Percentiles rank a stretch among this genome's conserved stretches.
These are phyloP conservation scores for Neofusicoccum umdonicola DNA, from an alignment of 2,329 filamentous ascomycete species.

Conservation along the genomic window DNA sequence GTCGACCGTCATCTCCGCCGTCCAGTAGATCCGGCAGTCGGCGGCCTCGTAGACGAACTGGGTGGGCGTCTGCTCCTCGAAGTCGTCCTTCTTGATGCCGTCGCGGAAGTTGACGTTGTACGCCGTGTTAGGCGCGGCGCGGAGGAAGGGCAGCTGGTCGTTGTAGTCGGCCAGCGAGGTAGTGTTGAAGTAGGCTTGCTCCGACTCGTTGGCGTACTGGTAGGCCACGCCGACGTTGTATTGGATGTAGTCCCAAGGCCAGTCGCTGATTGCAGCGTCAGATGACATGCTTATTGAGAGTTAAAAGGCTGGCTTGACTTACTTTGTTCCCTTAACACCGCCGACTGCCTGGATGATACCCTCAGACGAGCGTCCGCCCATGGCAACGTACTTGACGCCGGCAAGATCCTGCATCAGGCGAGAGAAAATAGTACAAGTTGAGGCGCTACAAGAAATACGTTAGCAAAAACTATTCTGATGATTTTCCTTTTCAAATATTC, in stretches of 20 bases:
- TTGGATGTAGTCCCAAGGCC: conserved; percentile 33
- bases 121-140: conserved; percentile 26
- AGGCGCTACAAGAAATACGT: conserved; percentile 33
- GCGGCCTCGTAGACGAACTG: conserved; percentile 63
- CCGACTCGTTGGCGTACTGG: conserved; percentile 21
- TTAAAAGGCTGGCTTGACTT: too few species aligned
- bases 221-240: conserved; percentile 22
- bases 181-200: conserved; percentile 28
- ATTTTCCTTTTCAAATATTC: too few species aligned
- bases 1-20: conserved; percentile 54
- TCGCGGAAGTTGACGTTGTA: conserved; percentile 39
- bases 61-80: conserved; percentile 43
- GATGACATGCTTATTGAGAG: too few species aligned
- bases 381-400: conserved; percentile 55
- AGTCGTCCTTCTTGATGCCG: conserved; percentile 44
- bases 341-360: conserved; percentile 56
- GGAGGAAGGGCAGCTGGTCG: conserved; percentile 30
- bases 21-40: conserved; percentile 62
- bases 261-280: conserved; percentile 18
- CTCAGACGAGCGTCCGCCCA: conserved; percentile 58
- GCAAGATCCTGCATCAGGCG: conserved; percentile 53
- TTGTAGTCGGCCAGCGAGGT: conserved; percentile 35
- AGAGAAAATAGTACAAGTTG: conserved; percentile 59
- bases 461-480: too few species aligned
- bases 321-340: conserved; percentile 58